Evolutionary conservation across 495 filamentous ascomycete genomes (phyloP).

Genomic region (Penicillium pulvis): DNA sequence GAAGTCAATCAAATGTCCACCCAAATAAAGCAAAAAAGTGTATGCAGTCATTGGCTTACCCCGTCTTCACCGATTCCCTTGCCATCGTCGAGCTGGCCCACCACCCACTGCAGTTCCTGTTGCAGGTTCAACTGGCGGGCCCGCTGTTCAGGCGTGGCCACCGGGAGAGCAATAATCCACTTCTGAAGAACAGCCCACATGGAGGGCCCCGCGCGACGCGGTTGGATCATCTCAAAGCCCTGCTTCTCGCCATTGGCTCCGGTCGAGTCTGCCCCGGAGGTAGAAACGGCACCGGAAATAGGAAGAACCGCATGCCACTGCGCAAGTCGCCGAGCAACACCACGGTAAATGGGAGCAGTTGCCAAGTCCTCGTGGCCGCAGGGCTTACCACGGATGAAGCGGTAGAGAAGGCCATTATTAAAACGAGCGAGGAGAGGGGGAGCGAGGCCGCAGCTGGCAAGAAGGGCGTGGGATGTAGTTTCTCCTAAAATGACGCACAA

Average conservation of each 20-base stretch:
- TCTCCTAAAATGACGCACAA: constrained; percentile 55
- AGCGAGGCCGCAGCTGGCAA: constrained; percentile 78
- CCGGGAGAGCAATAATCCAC: constrained; percentile 88
- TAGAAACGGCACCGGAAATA: constrained; percentile 18
- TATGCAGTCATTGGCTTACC: constrained; percentile 51
- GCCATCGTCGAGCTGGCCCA: constrained; percentile 69
- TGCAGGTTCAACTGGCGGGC: constrained; percentile 68
- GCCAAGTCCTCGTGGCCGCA: constrained; percentile 80
- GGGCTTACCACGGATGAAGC: constrained; percentile 79
- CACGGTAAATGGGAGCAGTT: constrained; percentile 70
- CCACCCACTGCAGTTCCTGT: constrained; percentile 68
- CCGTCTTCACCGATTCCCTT: constrained; percentile 71
- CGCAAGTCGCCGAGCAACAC: constrained; percentile 78
- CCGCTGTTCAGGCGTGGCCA: constrained; percentile 64
- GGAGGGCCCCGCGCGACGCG: constrained; percentile 69
- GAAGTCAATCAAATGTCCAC: constrained; percentile 18
- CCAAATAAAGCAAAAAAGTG: not conserved
- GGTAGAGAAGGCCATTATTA: constrained; percentile 93
- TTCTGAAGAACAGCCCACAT: constrained; percentile 94
- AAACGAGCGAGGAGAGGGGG: constrained; percentile 89
- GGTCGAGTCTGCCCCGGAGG: constrained; percentile 15
- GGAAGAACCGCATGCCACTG: constrained; percentile 89
- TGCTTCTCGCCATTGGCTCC: constrained; percentile 22
- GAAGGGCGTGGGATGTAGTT: constrained; percentile 67
- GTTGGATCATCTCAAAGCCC: constrained; percentile 56